These are phyloP conservation scores for Pseudevernia furfuracea DNA, from an alignment of 495 filamentous ascomycete genomes.

Conservation along the genomic window DNA sequence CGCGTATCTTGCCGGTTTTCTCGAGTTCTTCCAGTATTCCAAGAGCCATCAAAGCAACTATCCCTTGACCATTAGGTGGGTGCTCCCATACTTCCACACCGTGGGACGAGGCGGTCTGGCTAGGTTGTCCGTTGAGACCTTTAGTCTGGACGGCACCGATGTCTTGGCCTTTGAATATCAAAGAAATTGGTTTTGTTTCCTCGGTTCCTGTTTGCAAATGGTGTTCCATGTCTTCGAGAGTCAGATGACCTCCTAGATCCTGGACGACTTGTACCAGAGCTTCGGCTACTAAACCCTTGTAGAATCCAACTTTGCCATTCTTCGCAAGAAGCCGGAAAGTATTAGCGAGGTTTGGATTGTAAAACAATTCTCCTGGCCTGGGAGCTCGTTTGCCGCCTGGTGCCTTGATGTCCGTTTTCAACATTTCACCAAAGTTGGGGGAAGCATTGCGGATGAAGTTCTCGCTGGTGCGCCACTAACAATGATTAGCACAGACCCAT, in stretches of 20 bases:
- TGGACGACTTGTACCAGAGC: slow-evolving; percentile 69
- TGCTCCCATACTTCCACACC: slow-evolving; percentile 92
- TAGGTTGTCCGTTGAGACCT: slow-evolving; percentile 35
- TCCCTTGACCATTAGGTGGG: slow-evolving; percentile 94
- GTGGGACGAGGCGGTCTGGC: slow-evolving; percentile 38
- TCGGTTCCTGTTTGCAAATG: slow-evolving; percentile 71
- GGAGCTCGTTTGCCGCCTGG: slow-evolving; percentile 63
- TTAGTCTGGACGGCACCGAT: slow-evolving; percentile 39
- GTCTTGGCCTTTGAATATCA: slow-evolving; percentile 66
- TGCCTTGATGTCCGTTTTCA: slow-evolving; percentile 62
- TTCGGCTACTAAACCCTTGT: slow-evolving; percentile 73
- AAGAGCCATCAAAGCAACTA: slow-evolving; percentile 88
- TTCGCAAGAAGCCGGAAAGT: slow-evolving; percentile 75
- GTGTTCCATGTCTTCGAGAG: slow-evolving; percentile 68
- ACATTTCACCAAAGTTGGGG: slow-evolving; percentile 76
- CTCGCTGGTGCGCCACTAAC: slow-evolving; percentile 62
- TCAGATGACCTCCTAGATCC: slow-evolving; percentile 69
- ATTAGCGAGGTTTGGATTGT: slow-evolving; percentile 69
- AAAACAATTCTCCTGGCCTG: slow-evolving; percentile 77
- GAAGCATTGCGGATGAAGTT: slow-evolving; percentile 56
- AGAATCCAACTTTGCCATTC: slow-evolving; percentile 86
- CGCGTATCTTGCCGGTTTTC: slow-evolving; percentile 58
- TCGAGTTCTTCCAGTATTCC: slow-evolving; percentile 85
- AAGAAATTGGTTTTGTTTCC: slow-evolving; percentile 69
- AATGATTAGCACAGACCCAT: slow-evolving; percentile 18